Conservation (phyloP, 1,139 yeast genomes). For the Geotrichum australiense region DNA sequence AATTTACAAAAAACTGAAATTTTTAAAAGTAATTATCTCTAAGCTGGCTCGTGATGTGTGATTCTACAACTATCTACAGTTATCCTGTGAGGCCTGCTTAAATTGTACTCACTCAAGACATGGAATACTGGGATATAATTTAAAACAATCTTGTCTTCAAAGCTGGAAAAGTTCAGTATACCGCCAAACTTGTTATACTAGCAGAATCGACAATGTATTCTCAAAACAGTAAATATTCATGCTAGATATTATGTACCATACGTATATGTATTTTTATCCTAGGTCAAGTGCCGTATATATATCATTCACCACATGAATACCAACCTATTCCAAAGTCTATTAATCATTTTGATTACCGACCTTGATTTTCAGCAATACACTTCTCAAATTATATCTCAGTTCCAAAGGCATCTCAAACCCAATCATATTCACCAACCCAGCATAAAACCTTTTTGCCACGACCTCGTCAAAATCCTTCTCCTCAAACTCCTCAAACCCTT, state of each 20-base stretch:
- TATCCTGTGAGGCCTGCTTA: too few relatives aligned
- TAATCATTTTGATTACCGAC: neutral
- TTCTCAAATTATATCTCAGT: conserved; percentile 51
- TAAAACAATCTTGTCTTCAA: too few relatives aligned
- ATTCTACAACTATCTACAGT: too few relatives aligned
- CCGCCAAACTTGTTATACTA: too few relatives aligned
- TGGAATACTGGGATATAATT: too few relatives aligned
- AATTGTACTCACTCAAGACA: too few relatives aligned
- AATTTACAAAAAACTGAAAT: too few relatives aligned
- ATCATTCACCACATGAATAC: neutral
- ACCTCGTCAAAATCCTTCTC: conserved; percentile 45
- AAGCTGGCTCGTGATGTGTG: too few relatives aligned
- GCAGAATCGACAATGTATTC: neutral
- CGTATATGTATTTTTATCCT: neutral
- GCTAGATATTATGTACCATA: neutral
- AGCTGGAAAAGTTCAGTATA: too few relatives aligned
- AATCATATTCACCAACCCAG: conserved; percentile 56
- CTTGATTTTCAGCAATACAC: neutral
- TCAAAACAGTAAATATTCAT: neutral
- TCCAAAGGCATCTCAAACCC: conserved; percentile 65
- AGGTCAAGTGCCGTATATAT: too few relatives aligned
- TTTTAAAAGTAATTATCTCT: too few relatives aligned
- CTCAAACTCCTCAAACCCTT: conserved; percentile 53
- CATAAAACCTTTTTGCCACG: conserved; percentile 42
- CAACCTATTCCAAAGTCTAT: neutral